Evolutionary conservation across 2,329 filamentous ascomycete genomes (phyloP).

Genomic region (Talaromyces verruculosus): DNA sequence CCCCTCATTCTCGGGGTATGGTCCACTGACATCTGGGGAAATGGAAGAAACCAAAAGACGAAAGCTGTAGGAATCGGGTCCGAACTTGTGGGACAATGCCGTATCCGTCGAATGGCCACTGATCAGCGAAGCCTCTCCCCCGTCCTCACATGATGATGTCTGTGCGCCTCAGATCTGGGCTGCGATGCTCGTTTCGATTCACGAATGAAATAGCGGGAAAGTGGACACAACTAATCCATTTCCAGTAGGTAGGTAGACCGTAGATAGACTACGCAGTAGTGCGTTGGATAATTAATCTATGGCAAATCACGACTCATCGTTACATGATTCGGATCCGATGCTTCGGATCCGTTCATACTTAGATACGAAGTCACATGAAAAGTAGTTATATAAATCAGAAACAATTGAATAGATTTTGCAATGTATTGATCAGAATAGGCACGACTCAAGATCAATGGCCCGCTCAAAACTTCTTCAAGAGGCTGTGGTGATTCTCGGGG

Average conservation of each 20-base stretch:
- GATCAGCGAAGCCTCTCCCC: background rate
- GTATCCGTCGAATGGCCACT: background rate
- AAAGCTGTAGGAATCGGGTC: background rate
- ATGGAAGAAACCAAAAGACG: background rate
- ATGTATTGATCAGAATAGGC: background rate
- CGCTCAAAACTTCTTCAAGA: slow-evolving; percentile 6
- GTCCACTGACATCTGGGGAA: slow-evolving; percentile 2
- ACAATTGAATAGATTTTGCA: background rate
- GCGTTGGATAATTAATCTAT: background rate
- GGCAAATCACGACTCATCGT: background rate
- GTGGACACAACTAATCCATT: background rate
- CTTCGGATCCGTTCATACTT: background rate
- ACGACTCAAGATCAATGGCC: background rate
- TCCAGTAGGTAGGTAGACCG: background rate
- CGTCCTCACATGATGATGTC: background rate
- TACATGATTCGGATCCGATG: background rate
- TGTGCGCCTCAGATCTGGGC: background rate
- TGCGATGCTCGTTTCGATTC: background rate
- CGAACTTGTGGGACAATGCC: background rate
- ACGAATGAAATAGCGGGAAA: background rate
- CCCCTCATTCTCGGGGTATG: slow-evolving; percentile 8
- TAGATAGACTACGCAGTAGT: background rate
- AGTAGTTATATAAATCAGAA: background rate
- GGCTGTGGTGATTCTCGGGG: slow-evolving; percentile 28
- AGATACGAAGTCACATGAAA: background rate